Conservation (phyloP, 352 stramenopile species). For the Phytophthora melonis region DNA sequence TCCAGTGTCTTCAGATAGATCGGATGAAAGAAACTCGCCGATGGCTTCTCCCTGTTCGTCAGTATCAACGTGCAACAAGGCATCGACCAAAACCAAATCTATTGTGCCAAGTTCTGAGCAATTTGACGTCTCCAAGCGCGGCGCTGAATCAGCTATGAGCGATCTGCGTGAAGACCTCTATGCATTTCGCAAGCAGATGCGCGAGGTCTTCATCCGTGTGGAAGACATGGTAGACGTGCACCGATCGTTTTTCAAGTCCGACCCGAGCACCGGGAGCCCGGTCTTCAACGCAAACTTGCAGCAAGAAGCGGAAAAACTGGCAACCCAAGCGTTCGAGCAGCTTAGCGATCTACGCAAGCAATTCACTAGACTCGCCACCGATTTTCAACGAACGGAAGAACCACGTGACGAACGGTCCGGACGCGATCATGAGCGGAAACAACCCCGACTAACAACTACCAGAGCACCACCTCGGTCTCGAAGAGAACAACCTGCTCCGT, state of each 20-base stretch:
- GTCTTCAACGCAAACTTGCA: conserved; percentile 34
- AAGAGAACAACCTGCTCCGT: not conserved
- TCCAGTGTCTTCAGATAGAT: conserved; percentile 7
- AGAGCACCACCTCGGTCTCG: not conserved
- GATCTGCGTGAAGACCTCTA: conserved; percentile 67
- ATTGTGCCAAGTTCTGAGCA: not conserved
- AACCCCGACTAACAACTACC: not conserved
- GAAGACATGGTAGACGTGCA: conserved; percentile 78
- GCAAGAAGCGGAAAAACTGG: conserved; percentile 45
- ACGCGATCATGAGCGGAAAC: not conserved
- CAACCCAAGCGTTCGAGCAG: conserved; percentile 54
- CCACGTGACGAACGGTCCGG: not conserved
- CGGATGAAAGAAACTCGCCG: not conserved
- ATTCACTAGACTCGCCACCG: conserved; percentile 47
- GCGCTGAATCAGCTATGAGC: conserved; percentile 11
- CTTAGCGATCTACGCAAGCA: conserved; percentile 47
- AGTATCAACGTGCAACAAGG: not conserved
- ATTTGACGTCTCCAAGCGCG: not conserved
- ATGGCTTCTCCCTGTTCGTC: conserved; percentile 27
- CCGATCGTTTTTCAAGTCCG: conserved; percentile 65
- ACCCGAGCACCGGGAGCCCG: conserved; percentile 51
- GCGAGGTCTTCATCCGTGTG: conserved; percentile 58
- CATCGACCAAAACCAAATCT: too few species aligned
- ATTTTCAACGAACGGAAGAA: conserved; percentile 32
- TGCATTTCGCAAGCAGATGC: conserved; percentile 69